Base-by-base conservation (phyloP, 768 basidiomycete genomes). In the Phaeotremella fagi region DNA sequence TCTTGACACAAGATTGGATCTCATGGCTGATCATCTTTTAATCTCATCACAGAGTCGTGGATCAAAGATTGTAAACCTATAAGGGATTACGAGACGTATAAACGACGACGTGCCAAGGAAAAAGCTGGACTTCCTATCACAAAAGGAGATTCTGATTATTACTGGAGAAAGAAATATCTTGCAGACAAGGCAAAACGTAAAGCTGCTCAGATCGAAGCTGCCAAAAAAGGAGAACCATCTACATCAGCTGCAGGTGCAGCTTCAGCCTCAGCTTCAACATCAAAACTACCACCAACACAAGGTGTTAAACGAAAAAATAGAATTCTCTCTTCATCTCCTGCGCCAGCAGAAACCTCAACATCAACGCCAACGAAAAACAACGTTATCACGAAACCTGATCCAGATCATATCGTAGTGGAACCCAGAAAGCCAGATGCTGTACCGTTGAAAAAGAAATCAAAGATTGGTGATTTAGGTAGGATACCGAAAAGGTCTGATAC, bases 81-180 rank as follows among this genome's bases (percentile, higher is more conserved):
- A 50, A 25, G 65, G 16, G 36, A 48, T 23, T 57, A 53, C 42
- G 46, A 44, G 2, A 55, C 54, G 5, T 67, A 57, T 29, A 42
- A 38, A 11, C 45, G 52, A 11, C 57, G 65, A 6, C 28, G 59
- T 14, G 41, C 50, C 1, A 58, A 58, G 37, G 56, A 58, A 24
- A 24, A 52, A n/a, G 36, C 56, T 11, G 56, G 42, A 25, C 37
- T 54, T 14, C 26, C 18, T 11, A 50, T 61, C 14, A 54, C 50
- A 7, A 67, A 67, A 23, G 44, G 29, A 3, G 56, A 57, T 35
- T 67, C 65, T 4, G 65, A 67, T 45, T 60, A 63, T 42, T 64
- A 67, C n/a, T 50, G 55, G 42, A 45, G 45, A 31, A 52, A 57
- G 45, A 54, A 54, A 31, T 41, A 45, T 23, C 35, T 52, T 20